Evolutionary conservation across 441 rosid genomes (phyloP).

Genomic region (Capsella rubella): DNA sequence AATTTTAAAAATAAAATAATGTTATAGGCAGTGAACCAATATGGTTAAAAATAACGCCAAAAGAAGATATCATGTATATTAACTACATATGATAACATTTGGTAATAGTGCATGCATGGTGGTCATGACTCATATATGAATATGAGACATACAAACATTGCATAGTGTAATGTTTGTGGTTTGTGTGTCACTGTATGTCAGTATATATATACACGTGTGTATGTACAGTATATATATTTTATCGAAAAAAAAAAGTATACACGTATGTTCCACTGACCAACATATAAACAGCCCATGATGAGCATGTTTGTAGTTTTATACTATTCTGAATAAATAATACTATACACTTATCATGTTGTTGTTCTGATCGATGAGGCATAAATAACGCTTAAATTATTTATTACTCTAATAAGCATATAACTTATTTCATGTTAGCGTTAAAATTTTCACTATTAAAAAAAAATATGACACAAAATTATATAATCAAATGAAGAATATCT

Average conservation of each 20-base stretch:
- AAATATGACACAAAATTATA: neutral
- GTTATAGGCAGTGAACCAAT: conserved; percentile 3
- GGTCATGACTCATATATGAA: neutral
- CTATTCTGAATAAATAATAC: neutral
- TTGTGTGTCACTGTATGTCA: conserved; percentile 33
- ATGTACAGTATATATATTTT: neutral
- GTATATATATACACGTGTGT: conserved; percentile 5
- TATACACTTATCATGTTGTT: conserved; percentile 13
- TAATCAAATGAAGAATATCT: neutral
- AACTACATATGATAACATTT: neutral
- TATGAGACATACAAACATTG: conserved; percentile 35
- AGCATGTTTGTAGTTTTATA: conserved; percentile 18
- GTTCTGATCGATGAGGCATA: conserved; percentile 14
- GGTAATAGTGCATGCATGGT: neutral
- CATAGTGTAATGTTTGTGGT: conserved; percentile 36
- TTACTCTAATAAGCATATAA: too few species aligned
- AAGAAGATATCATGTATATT: conserved; percentile 3
- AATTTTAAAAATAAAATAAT: neutral
- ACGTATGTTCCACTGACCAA: conserved; percentile 29
- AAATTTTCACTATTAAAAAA: neutral
- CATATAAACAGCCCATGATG: conserved; percentile 37
- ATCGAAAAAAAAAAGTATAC: neutral
- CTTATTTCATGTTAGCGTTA: too few species aligned
- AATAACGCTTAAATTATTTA: too few species aligned
- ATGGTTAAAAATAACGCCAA: neutral